Conservation (phyloP, 2,329 filamentous ascomycete species). For the Cordyceps farinosa region DNA sequence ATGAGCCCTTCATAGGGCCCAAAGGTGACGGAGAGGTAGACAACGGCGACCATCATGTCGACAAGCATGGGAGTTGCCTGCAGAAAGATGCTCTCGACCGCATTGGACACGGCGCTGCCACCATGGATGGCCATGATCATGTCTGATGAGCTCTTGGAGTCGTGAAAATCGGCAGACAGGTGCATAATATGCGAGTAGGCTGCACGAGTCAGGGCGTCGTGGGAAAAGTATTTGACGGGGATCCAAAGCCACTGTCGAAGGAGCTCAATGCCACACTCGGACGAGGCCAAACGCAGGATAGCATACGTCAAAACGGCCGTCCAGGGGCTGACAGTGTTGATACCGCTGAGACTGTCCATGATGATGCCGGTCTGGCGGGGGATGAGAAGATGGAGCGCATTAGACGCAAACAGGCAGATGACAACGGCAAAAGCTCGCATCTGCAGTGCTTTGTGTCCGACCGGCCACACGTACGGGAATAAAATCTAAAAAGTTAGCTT, state of each 20-base stretch:
- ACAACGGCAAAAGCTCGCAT: constrained; percentile 63
- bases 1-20: constrained; percentile 62
- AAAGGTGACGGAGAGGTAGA: constrained; percentile 57
- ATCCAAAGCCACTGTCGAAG: constrained; percentile 55
- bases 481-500: constrained; percentile 53
- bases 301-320: constrained; percentile 51
- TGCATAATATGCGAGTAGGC: constrained; percentile 59
- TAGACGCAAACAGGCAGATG: constrained; percentile 64
- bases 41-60: constrained; percentile 56
- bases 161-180: constrained; percentile 59
- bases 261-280: constrained; percentile 52
- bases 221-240: constrained; percentile 55
- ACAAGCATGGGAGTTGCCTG: constrained; percentile 57
- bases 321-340: constrained; percentile 48
- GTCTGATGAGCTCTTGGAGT: constrained; percentile 57
- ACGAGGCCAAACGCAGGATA: constrained; percentile 48
- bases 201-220: constrained; percentile 50
- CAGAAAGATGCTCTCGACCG: constrained; percentile 57
- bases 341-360: constrained; percentile 61
- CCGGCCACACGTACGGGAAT: constrained; percentile 75
- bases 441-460: constrained; percentile 62
- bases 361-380: constrained; percentile 80
- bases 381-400: constrained; percentile 70
- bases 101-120: constrained; percentile 50
- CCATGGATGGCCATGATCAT: constrained; percentile 55